Evolutionary conservation across 2,329 filamentous ascomycete genomes (phyloP), one percentile per base, ranked within the genome.

Genomic region (Cyanodermella asteris): DNA sequence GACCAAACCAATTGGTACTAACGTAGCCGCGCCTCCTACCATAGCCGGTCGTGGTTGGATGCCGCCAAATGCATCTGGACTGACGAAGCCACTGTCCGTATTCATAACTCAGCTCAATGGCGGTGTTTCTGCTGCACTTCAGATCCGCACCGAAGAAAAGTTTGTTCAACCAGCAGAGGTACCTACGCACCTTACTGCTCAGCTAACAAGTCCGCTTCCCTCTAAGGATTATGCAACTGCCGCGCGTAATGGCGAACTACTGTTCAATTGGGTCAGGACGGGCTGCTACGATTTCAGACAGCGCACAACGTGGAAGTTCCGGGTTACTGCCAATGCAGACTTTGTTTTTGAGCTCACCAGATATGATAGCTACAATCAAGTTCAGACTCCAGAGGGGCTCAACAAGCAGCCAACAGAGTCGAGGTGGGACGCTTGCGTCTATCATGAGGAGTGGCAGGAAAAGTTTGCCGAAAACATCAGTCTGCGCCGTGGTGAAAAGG

Each of bases 301-400:
- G 16, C 35, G 28, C 23, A 34, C 30, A 8, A 20, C 31, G 7
- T 28, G 31, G 6, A 23, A 24, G 12, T 38, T 32, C 19, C 23
- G 26, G 12, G 18, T 37, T 5, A 24, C 23, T 5, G 22, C 20
- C 3, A 24, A 33, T n/a, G 12, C 19, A 1, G 23, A 27, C 4
- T 37, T 27, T 16, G 16, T 29, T 4, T 29, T 38, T 15, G 36
- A 37, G 16, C 19, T 38, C 4, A 23, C 32, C 14, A 24, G 30
- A 16, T 30, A 36, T 18, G 31, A 38, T 12, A 27, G 9, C 13
- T 32, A 26, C 24, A 30, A 22, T 11, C n/a, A n/a, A n/a, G n/a
- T n/a, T n/a, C n/a, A n/a, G n/a, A n/a, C n/a, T n/a, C n/a, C n/a
- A n/a, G n/a, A n/a, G n/a, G 12, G 22, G 16, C 11, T 14, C 11